Conservation (phyloP, 1,284 basidiomycete species). For the Xerocomus cyaneibrunnescens region DNA sequence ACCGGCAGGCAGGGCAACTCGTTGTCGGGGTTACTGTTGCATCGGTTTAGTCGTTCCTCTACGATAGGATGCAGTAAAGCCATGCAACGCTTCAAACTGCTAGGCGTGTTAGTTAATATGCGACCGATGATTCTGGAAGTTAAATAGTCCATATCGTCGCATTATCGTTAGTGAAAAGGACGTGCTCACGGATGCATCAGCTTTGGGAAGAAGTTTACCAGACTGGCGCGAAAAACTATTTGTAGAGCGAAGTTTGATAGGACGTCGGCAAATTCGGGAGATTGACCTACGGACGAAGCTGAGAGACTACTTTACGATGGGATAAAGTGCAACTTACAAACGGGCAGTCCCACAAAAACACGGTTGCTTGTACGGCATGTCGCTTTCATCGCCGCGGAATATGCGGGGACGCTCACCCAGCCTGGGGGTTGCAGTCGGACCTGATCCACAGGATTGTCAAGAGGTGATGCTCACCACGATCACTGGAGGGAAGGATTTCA, state of each 20-base stretch:
- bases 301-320: slow-evolving; percentile 8
- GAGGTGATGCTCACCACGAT: slow-evolving; percentile 21
- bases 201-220: slow-evolving; percentile 35
- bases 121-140: slow-evolving; percentile 34
- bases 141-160: slow-evolving; percentile 16
- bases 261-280: slow-evolving; percentile 33
- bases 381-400: slow-evolving; percentile 32
- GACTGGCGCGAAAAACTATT: slow-evolving; percentile 32
- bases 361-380: slow-evolving; percentile 43
- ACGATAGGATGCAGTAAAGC: slow-evolving; percentile 33
- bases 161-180: slow-evolving; percentile 5
- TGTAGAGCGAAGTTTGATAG: slow-evolving; percentile 37
- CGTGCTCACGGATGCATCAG: slow-evolving; percentile 36
- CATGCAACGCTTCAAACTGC: slow-evolving; percentile 35
- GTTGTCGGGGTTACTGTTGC: slow-evolving; percentile 15
- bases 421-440: slow-evolving; percentile 19
- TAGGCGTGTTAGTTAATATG: slow-evolving; percentile 35
- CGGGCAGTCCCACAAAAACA: slow-evolving; percentile 44
- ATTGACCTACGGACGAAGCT: slow-evolving; percentile 27
- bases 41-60: slow-evolving; percentile 31
- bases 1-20: slow-evolving; percentile 25
- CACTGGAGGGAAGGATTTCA: slow-evolving; percentile 30
- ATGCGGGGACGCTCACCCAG: slow-evolving; percentile 33
- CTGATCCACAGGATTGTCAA: slow-evolving; percentile 6
- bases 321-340: slow-evolving; percentile 35